phyloP scores from a whole-genome alignment of 1,284 basidiomycete species.

The Irpex rosettiformis region DNA sequence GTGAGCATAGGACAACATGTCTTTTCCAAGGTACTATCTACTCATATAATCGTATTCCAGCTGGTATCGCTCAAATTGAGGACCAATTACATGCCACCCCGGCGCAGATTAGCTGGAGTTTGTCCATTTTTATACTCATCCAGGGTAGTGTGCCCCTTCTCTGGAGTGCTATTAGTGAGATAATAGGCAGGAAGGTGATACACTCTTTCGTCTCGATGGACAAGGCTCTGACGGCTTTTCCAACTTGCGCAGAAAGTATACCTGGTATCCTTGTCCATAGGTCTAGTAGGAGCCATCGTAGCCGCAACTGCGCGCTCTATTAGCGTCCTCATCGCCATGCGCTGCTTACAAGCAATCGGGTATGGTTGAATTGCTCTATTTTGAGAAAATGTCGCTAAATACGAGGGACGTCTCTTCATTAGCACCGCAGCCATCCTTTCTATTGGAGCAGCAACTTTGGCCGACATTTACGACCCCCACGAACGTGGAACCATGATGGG shows the following conservation, averaged over 20 bases:
- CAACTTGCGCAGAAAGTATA: constrained; percentile 53
- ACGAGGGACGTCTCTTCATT: constrained; percentile 10
- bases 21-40: no score
- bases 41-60: constrained; percentile 27
- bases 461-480: constrained; percentile 77
- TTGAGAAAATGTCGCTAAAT: no score
- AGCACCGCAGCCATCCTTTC: constrained; percentile 77
- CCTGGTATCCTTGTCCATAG: constrained; percentile 56
- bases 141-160: constrained; percentile 68
- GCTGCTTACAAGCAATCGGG: constrained; percentile 66
- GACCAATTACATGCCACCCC: constrained; percentile 61
- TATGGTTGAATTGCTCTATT: no score
- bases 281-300: constrained; percentile 60
- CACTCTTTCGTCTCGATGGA: background rate
- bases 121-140: constrained; percentile 79
- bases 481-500: constrained; percentile 83
- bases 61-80: constrained; percentile 67
- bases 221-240: background rate
- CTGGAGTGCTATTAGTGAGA: constrained; percentile 75
- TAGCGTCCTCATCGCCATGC: constrained; percentile 67
- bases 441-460: constrained; percentile 79
- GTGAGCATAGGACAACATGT: constrained; percentile 41
- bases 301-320: constrained; percentile 68
- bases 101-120: constrained; percentile 66
- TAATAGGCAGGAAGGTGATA: constrained; percentile 73